Evolutionary conservation across 768 basidiomycete genomes (phyloP), one percentile per base, ranked within the genome.

Genomic region (Mycena galopus): DNA sequence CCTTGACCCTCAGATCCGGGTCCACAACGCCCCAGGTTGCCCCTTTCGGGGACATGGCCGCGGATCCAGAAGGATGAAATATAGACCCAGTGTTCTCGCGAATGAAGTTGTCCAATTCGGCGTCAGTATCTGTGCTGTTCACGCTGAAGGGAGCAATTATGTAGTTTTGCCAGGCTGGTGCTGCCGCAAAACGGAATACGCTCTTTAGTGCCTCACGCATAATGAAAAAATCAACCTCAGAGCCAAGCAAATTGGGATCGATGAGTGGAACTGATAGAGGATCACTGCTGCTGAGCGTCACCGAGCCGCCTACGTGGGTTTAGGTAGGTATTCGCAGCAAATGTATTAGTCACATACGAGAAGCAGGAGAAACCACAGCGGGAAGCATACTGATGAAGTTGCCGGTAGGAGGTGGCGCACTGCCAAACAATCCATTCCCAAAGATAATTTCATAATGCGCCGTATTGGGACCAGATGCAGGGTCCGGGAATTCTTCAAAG

Each of bases 11-110:
- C 65, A 86, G 71, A 51, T 83, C 76, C 4, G 82, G 78, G 71
- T 82, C 79, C 0, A 82, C 78, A 23, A 82, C 82, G 11, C 81
- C 82, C 27, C 60, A 75, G 6, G 73, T 62, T 4, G 79, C 82
- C n/a, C 71, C 69, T 59, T 68, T 62, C 0, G 81, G 75, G 7
- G 80, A 77, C 80, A 84, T 83, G 8, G 73, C 59, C 3, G 82
- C 81, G 7, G 81, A 81, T 1, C 80, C 77, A 29, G 78, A 77
- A 14, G 33, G 21, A 35, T 57, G 56, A 14, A 35, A 35, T 23
- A 33, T 10, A 33, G 56, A n/a, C 23, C 21, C 33, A 1, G 21
- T 33, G 6, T 57, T 57, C 9, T n/a, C 21, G 56, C 56, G 56
- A 23, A 57, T 33, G n/a, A 10, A 57, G 0, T 33, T 21, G 23